Evolutionary conservation across 371 early-diverging fungal genomes (phyloP), one percentile per base, ranked within the genome.

Genomic region (Lichtheimia hyalospora): DNA sequence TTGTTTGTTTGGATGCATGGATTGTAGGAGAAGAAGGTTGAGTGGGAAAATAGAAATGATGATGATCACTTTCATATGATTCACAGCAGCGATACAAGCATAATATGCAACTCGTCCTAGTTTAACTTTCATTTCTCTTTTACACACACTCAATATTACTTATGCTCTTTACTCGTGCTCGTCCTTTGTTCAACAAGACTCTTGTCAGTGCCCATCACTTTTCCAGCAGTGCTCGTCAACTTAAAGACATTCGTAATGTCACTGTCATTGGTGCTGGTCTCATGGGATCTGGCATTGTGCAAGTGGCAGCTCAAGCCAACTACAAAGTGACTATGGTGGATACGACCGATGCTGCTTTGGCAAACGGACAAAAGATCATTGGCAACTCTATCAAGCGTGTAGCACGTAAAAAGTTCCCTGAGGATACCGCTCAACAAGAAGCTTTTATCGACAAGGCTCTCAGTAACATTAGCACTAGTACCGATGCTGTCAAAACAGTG

Each of bases 281-380:
- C 54, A 97, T 97, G 97, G 97, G 97, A 41, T 89, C 96, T 5
- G 96, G 97, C 57, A 95, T 96, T 60, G 95, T 84, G n/a, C 96
- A 97, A 65, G 95, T 96, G 0, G 91, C 94, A 8, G 96, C 96
- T 14, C 90, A 89, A 67, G 73, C 86, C 60, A 81, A 85, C 49
- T 89, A 85, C 75, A 70, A 83, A 23, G 98, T 96, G 28, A 92
- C 91, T 15, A 86, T 98, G 84, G 92, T 95, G 16, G 96, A 96
- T 67, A 81, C 92, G 41, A 84, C 75, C 60, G 79, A 83, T 16
- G 86, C 83, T 16, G 87, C 88, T 4, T 67, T 95, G 48, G 77
- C 82, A 49, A 93, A 92, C 60, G 95, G 96, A 44, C 73, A 85
- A 58, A 79, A 74, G 25, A 94, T 93, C 68, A 96, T 97, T 73